Conservation (phyloP, 805 yeast genomes). For the Candida schatavii region DNA sequence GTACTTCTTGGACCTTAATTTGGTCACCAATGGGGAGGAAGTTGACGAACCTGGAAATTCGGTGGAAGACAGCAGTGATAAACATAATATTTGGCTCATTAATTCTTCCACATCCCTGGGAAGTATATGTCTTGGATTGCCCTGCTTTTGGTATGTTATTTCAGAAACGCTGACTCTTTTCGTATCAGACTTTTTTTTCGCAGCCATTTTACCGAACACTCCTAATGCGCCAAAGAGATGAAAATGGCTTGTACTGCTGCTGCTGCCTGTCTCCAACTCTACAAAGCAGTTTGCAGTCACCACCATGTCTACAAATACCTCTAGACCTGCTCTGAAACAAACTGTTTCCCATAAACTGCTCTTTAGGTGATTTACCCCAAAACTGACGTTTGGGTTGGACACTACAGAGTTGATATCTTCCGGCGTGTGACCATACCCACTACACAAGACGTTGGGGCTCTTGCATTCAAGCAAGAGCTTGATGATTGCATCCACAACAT, state of each 20-base stretch:
- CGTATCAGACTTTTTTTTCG: no score
- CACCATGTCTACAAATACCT: slow-evolving; percentile 37
- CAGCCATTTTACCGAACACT: no score
- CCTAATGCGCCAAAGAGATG: slow-evolving; percentile 23
- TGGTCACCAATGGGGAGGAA: no score
- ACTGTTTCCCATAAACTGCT: slow-evolving; percentile 43
- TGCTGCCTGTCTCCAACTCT: slow-evolving; percentile 9
- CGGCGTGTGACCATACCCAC: slow-evolving; percentile 43
- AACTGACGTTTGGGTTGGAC: slow-evolving; percentile 28
- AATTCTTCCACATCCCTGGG: not conserved
- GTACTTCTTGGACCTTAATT: slow-evolving; percentile 17
- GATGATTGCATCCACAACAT: slow-evolving; percentile 43
- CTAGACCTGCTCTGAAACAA: slow-evolving; percentile 37
- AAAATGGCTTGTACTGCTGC: no score
- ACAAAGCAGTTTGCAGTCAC: slow-evolving; percentile 32
- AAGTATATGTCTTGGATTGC: not conserved
- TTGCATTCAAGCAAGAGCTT: slow-evolving; percentile 24
- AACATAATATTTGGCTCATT: no score
- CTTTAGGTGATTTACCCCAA: slow-evolving; percentile 41
- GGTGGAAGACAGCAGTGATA: no score
- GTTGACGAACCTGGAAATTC: no score
- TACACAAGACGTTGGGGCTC: slow-evolving; percentile 34
- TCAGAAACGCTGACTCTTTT: no score
- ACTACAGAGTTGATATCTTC: slow-evolving; percentile 28
- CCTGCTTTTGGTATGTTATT: not conserved